Base-by-base conservation (phyloP, 768 basidiomycete genomes). In the Tephrocybe sp. region DNA sequence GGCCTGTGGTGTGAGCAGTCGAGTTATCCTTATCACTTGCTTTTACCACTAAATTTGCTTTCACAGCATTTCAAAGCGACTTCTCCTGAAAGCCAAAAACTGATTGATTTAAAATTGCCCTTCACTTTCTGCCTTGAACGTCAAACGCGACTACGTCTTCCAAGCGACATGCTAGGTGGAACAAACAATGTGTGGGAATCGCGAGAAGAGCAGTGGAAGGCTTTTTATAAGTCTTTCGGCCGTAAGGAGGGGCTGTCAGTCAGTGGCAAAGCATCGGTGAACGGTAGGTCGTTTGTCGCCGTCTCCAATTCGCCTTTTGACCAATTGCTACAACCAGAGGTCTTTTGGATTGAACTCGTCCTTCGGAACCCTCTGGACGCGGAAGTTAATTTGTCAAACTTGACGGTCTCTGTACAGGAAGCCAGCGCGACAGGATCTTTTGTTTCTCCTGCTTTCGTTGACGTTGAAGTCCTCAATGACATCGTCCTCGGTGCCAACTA, bases 321-420 rank as follows among this genome's bases (percentile, higher is more conserved):
- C 8, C 18, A 9, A 42, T 27, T 38, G 44, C 42, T 43, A 37
- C 35, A 24, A 52, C 19, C 52, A 92, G 91, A 92, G 65, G 65
- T 70, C 2, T 90, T 92, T 57, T 91, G 85, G 84, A 71, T 92
- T 31, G 89, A 92, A 55, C 56, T 93, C 21, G 73, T 73, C 5
- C 41, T 93, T 51, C 73, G 68, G 39, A 93, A 93, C 61, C 89
- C 89, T 15, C 65, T 93, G 34, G 78, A 87, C 52, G 74, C 86
- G 5, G 89, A 89, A 44, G 74, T 93, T n/a, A 82, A 75, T 43
- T 61, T 93, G 19, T 74, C 81, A 0, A 75, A 85, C 49, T 53
- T 92, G 45, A 82, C 85, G 0, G 64, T 89, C 8, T 49, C 71
- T 4, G 73, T 87, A 5, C 63, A 72, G 54, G 79, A 79, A 47